Conservation (phyloP, 2,329 filamentous ascomycete species). For the Penicillium hordei region DNA sequence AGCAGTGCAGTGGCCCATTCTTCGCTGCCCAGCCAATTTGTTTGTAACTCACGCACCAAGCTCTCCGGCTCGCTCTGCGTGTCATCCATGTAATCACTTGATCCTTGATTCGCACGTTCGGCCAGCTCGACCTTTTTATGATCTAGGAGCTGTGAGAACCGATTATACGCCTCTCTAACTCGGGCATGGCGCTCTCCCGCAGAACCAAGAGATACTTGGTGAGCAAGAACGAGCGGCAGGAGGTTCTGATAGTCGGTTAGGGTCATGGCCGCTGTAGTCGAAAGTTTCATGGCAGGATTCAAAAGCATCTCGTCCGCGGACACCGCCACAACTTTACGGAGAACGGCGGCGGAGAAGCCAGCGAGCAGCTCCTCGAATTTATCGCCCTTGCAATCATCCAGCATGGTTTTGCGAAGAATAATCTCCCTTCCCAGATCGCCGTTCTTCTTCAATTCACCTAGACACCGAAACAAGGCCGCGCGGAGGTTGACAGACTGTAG, state of each 20-base stretch:
- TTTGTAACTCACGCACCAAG: slow-evolving; percentile 53
- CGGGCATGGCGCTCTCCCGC: slow-evolving; percentile 61
- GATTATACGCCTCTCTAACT: slow-evolving; percentile 58
- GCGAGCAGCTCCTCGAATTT: slow-evolving; percentile 83
- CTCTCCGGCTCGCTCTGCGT: slow-evolving; percentile 35
- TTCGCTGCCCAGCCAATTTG: slow-evolving; percentile 76
- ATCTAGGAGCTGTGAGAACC: slow-evolving; percentile 65
- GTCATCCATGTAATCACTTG: slow-evolving; percentile 30
- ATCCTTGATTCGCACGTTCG: slow-evolving; percentile 29
- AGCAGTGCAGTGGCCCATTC: slow-evolving; percentile 72
- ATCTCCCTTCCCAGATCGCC: slow-evolving; percentile 76
- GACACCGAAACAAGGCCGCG: slow-evolving; percentile 73
- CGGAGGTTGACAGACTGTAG: slow-evolving; percentile 89
- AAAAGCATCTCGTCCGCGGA: slow-evolving; percentile 40
- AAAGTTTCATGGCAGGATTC: slow-evolving; percentile 56
- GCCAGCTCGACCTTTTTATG: slow-evolving; percentile 60
- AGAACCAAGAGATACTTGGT: slow-evolving; percentile 65
- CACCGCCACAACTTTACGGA: slow-evolving; percentile 65
- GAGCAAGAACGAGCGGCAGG: slow-evolving; percentile 67
- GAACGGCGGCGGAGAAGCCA: slow-evolving; percentile 76
- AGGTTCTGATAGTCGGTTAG: slow-evolving; percentile 46
- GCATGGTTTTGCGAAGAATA: slow-evolving; percentile 86
- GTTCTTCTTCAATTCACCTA: slow-evolving; percentile 86
- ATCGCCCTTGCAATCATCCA: slow-evolving; percentile 94
- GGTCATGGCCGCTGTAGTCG: slow-evolving; percentile 50